A percentile compares a stretch with the other conserved stretches of the same genome.
phyloP scores from a whole-genome alignment of 768 basidiomycete species.

The Agaricus subrufescens region DNA sequence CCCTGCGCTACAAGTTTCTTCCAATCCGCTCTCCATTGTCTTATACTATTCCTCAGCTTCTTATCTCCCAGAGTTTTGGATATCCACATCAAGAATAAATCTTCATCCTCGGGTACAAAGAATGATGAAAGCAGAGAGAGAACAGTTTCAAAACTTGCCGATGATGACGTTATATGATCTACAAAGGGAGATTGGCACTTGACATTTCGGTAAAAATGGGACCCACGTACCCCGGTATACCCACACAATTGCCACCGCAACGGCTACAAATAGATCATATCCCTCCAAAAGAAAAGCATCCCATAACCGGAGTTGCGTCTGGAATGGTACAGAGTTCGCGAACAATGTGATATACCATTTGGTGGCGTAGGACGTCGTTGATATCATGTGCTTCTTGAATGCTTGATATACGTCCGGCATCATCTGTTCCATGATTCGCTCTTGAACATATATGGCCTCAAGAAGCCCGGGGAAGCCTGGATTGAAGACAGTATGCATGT shows the following conservation, averaged over 20 bases:
- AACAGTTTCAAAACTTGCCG: slow-evolving; percentile 89
- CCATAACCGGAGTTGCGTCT: slow-evolving; percentile 92
- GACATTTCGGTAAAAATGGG: neutral
- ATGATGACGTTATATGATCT: slow-evolving; percentile 80
- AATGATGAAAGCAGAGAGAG: slow-evolving; percentile 89
- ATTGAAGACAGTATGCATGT: slow-evolving; percentile 82
- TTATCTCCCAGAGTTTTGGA: slow-evolving; percentile 51
- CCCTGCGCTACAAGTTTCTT: slow-evolving; percentile 59
- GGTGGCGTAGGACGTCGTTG: slow-evolving; percentile 92
- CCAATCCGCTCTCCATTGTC: slow-evolving; percentile 81
- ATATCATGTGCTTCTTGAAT: slow-evolving; percentile 86
- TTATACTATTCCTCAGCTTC: slow-evolving; percentile 69
- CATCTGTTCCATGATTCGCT: slow-evolving; percentile 78
- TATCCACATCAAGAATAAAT: slow-evolving; percentile 80
- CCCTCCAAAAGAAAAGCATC: slow-evolving; percentile 92
- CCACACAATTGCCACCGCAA: slow-evolving; percentile 89
- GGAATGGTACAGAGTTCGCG: slow-evolving; percentile 92
- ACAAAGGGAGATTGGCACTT: slow-evolving; percentile 2
- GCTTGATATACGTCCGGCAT: slow-evolving; percentile 88
- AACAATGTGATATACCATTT: slow-evolving; percentile 99
- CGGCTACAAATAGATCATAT: slow-evolving; percentile 79
- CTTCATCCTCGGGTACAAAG: slow-evolving; percentile 90
- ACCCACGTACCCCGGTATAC: slow-evolving; percentile 68
- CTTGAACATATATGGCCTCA: slow-evolving; percentile 95
- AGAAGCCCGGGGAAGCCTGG: slow-evolving; percentile 95